Percentiles rank a stretch among this genome's conserved stretches.
Evolutionary conservation across 2,329 filamentous ascomycete genomes (phyloP).

Genomic region (Balansia obtecta): DNA sequence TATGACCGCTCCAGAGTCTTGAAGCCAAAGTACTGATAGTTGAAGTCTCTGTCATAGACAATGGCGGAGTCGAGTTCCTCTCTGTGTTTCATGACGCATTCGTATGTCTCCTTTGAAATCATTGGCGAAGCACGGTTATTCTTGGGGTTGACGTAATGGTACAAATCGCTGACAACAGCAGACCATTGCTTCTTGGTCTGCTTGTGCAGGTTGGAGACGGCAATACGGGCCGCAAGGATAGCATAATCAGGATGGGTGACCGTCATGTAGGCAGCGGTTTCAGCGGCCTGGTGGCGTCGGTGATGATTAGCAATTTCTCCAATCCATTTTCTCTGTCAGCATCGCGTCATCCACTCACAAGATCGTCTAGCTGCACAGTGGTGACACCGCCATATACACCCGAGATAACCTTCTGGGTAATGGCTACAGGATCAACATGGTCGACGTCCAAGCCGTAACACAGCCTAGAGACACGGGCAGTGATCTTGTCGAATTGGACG

Average conservation of each 20-base stretch:
- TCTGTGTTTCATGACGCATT: conserved; percentile 88
- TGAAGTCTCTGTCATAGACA: conserved; percentile 98
- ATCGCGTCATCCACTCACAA: conserved; percentile 48
- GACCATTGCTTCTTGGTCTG: conserved; percentile 99
- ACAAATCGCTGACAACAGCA: conserved; percentile 84
- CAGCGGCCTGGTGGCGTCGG: conserved; percentile 57
- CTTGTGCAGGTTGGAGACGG: conserved; percentile 98
- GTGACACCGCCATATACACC: conserved; percentile 98
- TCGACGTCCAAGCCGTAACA: conserved; percentile 93
- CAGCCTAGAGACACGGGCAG: conserved; percentile 88
- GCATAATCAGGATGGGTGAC: conserved; percentile 98
- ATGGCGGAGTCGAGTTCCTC: conserved; percentile 98
- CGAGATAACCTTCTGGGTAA: conserved; percentile 98
- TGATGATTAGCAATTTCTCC: neutral
- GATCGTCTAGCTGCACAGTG: conserved; percentile 88
- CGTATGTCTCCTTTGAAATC: conserved; percentile 86
- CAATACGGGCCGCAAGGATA: conserved; percentile 94
- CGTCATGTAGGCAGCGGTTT: conserved; percentile 99
- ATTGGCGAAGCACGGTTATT: conserved; percentile 76
- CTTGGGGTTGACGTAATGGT: conserved; percentile 92
- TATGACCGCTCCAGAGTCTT: conserved; percentile 98
- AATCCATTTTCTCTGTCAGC: neutral
- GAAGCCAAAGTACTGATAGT: conserved; percentile 99
- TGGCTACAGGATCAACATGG: conserved; percentile 94
- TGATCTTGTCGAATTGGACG: conserved; percentile 99